Percentiles rank a stretch among this genome's conserved stretches.
Conservation (phyloP, 73 alveolate genomes). For the Paramecium sexaurelia region DNA sequence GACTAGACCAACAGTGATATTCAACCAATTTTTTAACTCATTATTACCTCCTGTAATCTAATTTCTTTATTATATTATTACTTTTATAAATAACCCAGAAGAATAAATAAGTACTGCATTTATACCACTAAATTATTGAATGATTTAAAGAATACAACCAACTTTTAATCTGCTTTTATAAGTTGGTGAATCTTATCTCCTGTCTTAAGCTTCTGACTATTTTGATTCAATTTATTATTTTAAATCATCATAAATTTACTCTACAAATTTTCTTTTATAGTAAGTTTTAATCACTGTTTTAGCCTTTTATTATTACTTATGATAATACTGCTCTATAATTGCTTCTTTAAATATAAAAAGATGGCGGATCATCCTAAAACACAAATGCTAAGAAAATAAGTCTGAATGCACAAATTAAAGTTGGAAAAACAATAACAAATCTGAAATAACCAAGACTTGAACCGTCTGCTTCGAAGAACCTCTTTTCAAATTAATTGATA, state of each 20-base stretch:
- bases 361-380: slow-evolving; percentile 41
- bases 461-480: slow-evolving; percentile 52
- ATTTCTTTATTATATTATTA: background rate
- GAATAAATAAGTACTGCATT: slow-evolving; percentile 28
- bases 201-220: background rate
- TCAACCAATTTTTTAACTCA: background rate
- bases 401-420: slow-evolving; percentile 26
- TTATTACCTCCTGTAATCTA: background rate
- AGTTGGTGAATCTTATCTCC: background rate
- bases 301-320: background rate
- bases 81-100: slow-evolving; percentile 16
- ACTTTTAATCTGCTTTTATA: background rate
- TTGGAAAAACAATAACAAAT: slow-evolving; percentile 51
- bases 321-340: background rate
- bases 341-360: background rate
- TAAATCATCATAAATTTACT: background rate
- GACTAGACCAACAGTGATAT: slow-evolving; percentile 1
- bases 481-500: background rate
- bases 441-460: slow-evolving; percentile 34
- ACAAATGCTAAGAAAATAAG: slow-evolving; percentile 17
- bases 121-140: slow-evolving; percentile 47
- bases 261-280: background rate
- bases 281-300: background rate
- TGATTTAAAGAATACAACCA: background rate
- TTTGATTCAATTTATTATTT: background rate